Evolutionary conservation across 148 eudicot genomes (phyloP), one percentile per base, ranked within the genome.

Genomic region (Diospyros kaki): DNA sequence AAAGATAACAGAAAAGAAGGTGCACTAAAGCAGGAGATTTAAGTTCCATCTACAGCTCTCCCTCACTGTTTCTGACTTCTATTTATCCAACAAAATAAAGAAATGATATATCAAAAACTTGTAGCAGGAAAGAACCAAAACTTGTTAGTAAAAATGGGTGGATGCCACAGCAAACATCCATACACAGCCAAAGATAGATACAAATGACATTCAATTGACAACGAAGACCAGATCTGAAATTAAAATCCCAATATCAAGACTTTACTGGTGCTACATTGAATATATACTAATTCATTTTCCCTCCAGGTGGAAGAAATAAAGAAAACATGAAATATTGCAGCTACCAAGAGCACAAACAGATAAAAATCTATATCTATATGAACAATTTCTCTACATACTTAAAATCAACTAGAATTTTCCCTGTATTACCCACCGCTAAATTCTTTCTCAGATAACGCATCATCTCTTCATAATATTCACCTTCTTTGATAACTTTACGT

Each of bases 401-500:
- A 58, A 60, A 69, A 50, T 63, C 39, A 53, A 58, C 64, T 39
- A 42, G 63, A 60, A 69, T 63, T 69, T 28, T 63, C 58, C 52
- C 6, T 40, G 9, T 18, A 40, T 78, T 73, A 86, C 98, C 77
- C 81, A 92, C 98, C 79, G 98, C 97, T 68, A 95, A 84, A 82
- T 92, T 90, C 82, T 69, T 92, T 62, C 94, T 81, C 80, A 95
- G 79, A 76, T 95, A 95, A 69, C 91, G 88, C 91, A 95, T 90
- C 98, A 95, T 88, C 79, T 92, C 98, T 79, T 95, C 98, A 82
- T 95, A 95, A 76, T 92, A 95, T 82, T 95, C 98, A 64, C 85
- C 86, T 80, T 95, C 98, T 87, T 89, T 95, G 68, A 84, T 80
- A 42, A 95, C 86, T 83, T 87, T 92, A 56, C 97, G 97, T 81